Conservation (phyloP, 2,329 filamentous ascomycete genomes). For the Pestalotiopsis sp. region DNA sequence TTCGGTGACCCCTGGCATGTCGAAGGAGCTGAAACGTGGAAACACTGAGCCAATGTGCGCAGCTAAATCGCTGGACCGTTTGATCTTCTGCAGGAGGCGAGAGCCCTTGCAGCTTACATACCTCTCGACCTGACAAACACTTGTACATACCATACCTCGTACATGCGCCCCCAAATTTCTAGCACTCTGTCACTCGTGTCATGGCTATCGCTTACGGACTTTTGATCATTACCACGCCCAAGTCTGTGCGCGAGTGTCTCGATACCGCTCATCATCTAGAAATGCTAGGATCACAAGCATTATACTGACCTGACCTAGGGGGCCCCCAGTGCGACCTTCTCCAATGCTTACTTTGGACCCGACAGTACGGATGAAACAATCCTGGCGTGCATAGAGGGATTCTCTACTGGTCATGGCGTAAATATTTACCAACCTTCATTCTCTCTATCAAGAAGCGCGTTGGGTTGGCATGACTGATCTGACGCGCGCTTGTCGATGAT, state of each 20-base stretch:
- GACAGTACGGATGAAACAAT: slow-evolving; percentile 9
- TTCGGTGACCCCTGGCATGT: not conserved
- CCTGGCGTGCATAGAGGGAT: slow-evolving; percentile 2
- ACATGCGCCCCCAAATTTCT: not conserved
- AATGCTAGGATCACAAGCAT: not conserved
- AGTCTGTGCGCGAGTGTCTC: not conserved
- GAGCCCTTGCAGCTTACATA: not conserved
- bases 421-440: not conserved
- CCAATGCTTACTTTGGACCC: not conserved
- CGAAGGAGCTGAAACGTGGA: slow-evolving; percentile 8
- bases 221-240: not conserved
- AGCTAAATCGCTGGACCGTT: slow-evolving; percentile 1
- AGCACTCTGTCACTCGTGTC: not conserved
- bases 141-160: too few species aligned
- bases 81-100: slow-evolving; percentile 10
- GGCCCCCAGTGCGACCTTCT: not conserved
- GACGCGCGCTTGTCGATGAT: not conserved
- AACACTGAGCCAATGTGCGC: slow-evolving; percentile 5
- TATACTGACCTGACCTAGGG: not conserved
- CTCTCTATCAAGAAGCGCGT: not conserved
- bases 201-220: not conserved
- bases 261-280: not conserved
- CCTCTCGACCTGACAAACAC: too few species aligned
- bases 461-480: not conserved
- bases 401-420: not conserved